Base-by-base conservation (phyloP, 805 yeast species). In the Sugiyamaella floridensis region DNA sequence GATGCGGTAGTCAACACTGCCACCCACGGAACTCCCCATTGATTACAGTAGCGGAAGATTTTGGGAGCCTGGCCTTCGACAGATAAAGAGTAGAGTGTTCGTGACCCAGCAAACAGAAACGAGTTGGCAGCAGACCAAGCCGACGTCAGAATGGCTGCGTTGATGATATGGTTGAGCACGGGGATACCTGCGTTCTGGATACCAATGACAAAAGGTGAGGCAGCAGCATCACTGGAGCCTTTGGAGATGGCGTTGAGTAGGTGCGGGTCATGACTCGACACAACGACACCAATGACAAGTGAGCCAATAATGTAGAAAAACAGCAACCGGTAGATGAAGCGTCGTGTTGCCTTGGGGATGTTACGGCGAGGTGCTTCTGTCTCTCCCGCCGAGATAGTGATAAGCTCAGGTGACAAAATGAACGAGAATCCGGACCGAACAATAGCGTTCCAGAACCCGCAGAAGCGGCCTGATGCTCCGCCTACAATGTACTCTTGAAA, bases 371-470 rank as follows among this genome's bases (percentile, higher is more conserved):
- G 95, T 53, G 85, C 82, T 54, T 82, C 76, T 15, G 92, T 85
- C 66, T 87, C 96, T 67, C 90, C 86, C 1, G 92, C 89, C 1
- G 93, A 90, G 53, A 87, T 81, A 55, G 87, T 80, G n/a, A 88
- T 89, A 67, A 86, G 82, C 59, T 87, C 96, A 51, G 82, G 73
- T 0, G 89, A 83, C 0, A 95, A 92, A 54, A 85, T 81, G 61
- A 83, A 87, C 0, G 93, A 86, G 68, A 85, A 87, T 0, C 89
- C 76, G 0, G 89, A 82, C 29, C 85, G 79, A 48, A 83, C 69
- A 6, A 82, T 68, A 1, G 89, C 88, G 5, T 83, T 78, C 45
- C 85, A 53, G 20, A 85, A 68, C 14, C 84, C 87, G 32, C 80
- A 68, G 65, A 85, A 82, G 55, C 75, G 76, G 45, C 88, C 89